Evolutionary conservation across 495 filamentous ascomycete genomes (phyloP).

Genomic region (Tuber aestivum): DNA sequence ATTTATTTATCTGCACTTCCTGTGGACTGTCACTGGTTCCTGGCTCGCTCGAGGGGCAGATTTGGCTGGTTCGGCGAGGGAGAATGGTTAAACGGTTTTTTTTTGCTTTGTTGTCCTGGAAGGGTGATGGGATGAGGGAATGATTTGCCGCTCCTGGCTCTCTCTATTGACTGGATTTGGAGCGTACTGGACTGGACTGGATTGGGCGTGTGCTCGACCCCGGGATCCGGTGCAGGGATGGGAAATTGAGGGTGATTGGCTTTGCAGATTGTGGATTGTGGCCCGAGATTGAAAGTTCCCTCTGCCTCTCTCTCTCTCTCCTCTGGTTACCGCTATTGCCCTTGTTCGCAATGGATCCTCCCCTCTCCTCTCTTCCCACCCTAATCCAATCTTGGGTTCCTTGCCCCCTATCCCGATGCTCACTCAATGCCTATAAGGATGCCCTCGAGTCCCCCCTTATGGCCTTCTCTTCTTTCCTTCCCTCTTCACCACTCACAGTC

Average conservation of each 20-base stretch:
- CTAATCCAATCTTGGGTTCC: neutral
- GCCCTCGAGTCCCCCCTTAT: neutral
- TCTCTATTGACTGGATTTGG: neutral
- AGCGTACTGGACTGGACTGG: neutral
- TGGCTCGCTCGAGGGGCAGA: neutral
- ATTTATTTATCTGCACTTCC: neutral
- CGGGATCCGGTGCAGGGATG: conserved; percentile 2
- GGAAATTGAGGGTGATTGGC: conserved; percentile 6
- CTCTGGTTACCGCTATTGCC: too few relatives aligned
- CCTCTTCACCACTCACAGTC: conserved; percentile 45
- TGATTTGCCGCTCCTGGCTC: neutral
- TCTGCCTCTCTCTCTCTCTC: neutral
- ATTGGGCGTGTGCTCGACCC: neutral
- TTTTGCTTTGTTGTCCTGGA: neutral
- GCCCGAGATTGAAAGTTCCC: conserved; percentile 32
- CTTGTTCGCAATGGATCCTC: neutral
- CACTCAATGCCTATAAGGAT: neutral
- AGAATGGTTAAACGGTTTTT: neutral
- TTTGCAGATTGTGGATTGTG: conserved; percentile 3
- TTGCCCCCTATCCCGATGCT: neutral
- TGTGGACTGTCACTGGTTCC: neutral
- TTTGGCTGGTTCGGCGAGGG: neutral
- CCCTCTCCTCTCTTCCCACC: too few relatives aligned
- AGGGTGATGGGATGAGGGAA: neutral
- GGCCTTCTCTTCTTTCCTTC: conserved; percentile 22